phyloP scores from a whole-genome alignment of 257 asterid species.

The Solanum lycopersicoides region DNA sequence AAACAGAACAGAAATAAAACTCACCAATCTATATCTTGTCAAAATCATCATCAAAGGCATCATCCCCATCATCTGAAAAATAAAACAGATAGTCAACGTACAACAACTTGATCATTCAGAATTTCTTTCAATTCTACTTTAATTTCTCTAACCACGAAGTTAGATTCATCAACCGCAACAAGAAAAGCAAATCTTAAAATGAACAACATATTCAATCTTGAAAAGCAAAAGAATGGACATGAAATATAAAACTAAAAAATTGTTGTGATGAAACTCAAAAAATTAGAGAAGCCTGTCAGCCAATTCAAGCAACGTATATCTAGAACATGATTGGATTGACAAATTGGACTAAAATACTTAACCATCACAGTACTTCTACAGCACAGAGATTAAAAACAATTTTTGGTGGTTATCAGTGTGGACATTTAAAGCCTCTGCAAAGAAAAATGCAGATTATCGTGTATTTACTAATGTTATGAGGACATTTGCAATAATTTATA shows the following conservation, averaged over 20 bases:
- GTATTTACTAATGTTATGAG: background rate
- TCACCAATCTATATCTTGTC: conserved; percentile 63
- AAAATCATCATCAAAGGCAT: conserved; percentile 76
- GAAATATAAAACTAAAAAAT: background rate
- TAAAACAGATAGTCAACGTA: background rate
- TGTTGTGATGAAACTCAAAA: background rate
- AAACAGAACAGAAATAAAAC: background rate
- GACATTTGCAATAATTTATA: background rate
- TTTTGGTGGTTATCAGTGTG: background rate
- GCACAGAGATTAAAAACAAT: background rate
- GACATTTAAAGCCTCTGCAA: background rate
- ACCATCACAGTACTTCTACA: background rate
- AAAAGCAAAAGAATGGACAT: background rate
- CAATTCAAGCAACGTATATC: background rate
- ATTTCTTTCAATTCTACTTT: background rate
- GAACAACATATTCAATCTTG: background rate
- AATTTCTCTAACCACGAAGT: background rate
- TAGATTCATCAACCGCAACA: background rate
- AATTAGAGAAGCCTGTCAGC: background rate
- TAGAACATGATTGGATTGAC: background rate
- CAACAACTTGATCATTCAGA: background rate
- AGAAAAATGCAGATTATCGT: background rate
- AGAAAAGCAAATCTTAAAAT: background rate
- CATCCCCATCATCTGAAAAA: conserved; percentile 63
- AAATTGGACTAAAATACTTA: background rate